Percentiles rank a stretch among this genome's conserved stretches.
Conservation (phyloP, 1,139 yeast species). For the Yamadazyma conglobata region DNA sequence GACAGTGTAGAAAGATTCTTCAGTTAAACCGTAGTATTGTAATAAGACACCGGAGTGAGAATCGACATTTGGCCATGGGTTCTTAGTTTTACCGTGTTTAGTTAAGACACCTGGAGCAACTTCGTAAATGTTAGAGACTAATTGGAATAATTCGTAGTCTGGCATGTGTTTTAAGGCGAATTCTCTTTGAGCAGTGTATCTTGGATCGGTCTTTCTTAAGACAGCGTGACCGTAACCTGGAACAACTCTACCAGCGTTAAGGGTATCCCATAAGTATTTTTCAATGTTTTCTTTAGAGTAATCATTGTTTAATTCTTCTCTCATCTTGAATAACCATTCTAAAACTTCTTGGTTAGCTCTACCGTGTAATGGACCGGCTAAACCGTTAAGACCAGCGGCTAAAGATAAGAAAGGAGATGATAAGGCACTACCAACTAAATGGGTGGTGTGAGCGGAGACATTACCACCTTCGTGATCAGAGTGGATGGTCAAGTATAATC, state of each 20-base stretch:
- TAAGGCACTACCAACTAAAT: conserved; percentile 92
- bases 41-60: conserved; percentile 95
- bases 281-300: conserved; percentile 73
- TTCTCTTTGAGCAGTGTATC: conserved; percentile 96
- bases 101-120: conserved; percentile 95
- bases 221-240: conserved; percentile 99
- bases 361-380: conserved; percentile 98
- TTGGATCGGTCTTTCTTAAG: conserved; percentile 94
- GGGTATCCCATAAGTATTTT: conserved; percentile 86
- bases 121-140: conserved; percentile 86
- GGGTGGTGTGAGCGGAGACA: conserved; percentile 96
- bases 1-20: conserved; percentile 95
- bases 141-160: conserved; percentile 86
- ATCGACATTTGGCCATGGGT: conserved; percentile 99
- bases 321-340: conserved; percentile 86
- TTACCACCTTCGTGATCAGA: conserved; percentile 99
- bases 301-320: conserved; percentile 69
- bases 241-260: conserved; percentile 89
- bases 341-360: conserved; percentile 98
- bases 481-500: conserved; percentile 91
- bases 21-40: conserved; percentile 95
- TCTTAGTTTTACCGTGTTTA: conserved; percentile 97
- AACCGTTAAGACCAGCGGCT: conserved; percentile 94
- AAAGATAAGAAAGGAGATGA: conserved; percentile 90
- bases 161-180: conserved; percentile 97